These are phyloP conservation scores for Aspergillus affinis DNA, from an alignment of 495 filamentous ascomycete species.

Conservation along the genomic window DNA sequence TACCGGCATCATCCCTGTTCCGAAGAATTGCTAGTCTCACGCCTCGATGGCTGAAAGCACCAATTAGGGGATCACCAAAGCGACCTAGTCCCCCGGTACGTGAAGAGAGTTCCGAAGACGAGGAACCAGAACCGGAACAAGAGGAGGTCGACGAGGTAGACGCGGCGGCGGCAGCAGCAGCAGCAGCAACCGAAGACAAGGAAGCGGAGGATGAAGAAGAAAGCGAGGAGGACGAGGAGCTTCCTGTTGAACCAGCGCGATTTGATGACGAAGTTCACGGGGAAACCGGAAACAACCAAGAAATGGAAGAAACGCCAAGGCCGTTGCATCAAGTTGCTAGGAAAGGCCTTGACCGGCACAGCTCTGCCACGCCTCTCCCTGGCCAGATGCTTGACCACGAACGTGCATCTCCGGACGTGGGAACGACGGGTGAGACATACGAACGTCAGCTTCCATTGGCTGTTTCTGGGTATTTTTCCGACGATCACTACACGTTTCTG, in stretches of 20 bases:
- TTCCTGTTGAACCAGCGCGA: too few species aligned
- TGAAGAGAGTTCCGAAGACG: conserved; percentile 19
- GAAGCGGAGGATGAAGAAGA: too few species aligned
- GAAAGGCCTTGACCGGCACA: conserved; percentile 11
- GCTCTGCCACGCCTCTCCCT: neutral
- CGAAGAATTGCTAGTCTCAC: conserved; percentile 40
- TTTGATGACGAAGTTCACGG: conserved; percentile 3
- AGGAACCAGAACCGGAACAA: conserved; percentile 25
- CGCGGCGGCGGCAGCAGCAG: conserved; percentile 11
- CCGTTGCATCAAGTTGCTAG: conserved; percentile 7
- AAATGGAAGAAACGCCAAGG: conserved; percentile 16
- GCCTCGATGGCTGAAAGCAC: conserved; percentile 43
- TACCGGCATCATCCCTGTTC: conserved; percentile 39
- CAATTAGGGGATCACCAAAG: conserved; percentile 22
- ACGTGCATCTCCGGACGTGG: conserved; percentile 10
- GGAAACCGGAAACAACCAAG: conserved; percentile 13
- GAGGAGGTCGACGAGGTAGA: too few species aligned
- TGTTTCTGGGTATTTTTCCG: conserved; percentile 45
- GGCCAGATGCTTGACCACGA: conserved; percentile 13
- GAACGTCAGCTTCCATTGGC: conserved; percentile 28
- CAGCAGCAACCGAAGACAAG: too few species aligned
- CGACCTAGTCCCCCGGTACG: conserved; percentile 15
- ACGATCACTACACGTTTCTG: conserved; percentile 43
- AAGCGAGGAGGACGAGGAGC: too few species aligned
- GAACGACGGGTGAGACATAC: conserved; percentile 12